These are phyloP conservation scores for Xylaria castorea DNA, from an alignment of 495 filamentous ascomycete genomes.

Conservation along the genomic window DNA sequence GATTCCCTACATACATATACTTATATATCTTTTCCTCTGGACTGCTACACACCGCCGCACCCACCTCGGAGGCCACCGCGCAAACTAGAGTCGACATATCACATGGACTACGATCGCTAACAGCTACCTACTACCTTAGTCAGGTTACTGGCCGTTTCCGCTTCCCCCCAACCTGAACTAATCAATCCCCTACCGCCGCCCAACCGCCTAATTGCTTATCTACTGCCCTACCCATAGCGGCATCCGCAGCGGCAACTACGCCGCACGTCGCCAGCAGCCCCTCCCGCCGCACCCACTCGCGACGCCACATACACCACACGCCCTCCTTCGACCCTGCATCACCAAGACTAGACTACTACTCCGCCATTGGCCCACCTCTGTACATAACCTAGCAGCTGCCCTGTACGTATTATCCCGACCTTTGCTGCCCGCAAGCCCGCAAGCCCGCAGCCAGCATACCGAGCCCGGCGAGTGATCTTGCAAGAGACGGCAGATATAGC, in stretches of 20 bases:
- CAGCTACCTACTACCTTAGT: too few species aligned
- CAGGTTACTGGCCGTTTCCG: background rate
- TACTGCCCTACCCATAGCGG: background rate
- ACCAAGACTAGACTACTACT: background rate
- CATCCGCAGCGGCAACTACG: background rate
- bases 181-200: background rate
- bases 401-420: slow-evolving; percentile 41
- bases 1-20: background rate
- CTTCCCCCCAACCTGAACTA: background rate
- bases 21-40: background rate
- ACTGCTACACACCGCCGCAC: background rate
- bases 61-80: background rate
- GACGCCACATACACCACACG: background rate
- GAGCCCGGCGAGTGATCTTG: slow-evolving; percentile 23
- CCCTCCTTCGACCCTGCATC: slow-evolving; percentile 19
- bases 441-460: slow-evolving; percentile 32
- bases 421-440: slow-evolving; percentile 30
- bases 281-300: background rate
- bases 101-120: background rate
- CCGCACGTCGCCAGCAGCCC: background rate
- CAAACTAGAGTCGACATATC: background rate
- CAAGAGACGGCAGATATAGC: slow-evolving; percentile 19
- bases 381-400: slow-evolving; percentile 29
- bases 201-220: background rate
- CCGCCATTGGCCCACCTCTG: slow-evolving; percentile 14